Base-by-base conservation (phyloP, 306 rosid genomes). In the Cicer arietinum region DNA sequence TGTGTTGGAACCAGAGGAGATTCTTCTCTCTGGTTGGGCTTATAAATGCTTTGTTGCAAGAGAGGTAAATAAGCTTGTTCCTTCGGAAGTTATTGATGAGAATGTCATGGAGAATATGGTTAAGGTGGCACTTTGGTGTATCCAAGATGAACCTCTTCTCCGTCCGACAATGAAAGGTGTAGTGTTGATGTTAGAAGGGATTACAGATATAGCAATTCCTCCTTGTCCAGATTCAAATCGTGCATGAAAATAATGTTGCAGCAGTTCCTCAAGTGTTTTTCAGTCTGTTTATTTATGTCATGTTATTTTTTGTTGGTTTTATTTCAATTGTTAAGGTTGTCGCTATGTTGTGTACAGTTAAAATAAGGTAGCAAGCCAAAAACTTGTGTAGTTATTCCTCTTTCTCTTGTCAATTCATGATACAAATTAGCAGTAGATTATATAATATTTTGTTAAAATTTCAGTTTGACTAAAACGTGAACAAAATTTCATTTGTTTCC, bases 141-240 rank as follows among this genome's bases (percentile, higher is more conserved):
- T 80, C 69, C 82, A 84, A 76, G 87, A 80, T 51, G 87, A 84
- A 18, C 69, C 87, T 41, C 18, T 39, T 71, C 82, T 79, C 9
- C 68, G 87, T 4, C 87, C 87, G 58, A 57, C 87, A 43, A 84
- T 84, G 82, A 84, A 84, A 69, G 77, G 82, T 43, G 84, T 84
- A 52, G 64, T 80, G 44, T 43, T 80, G 82, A 76, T 84, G 84
- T 73, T 84, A 35, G 79, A 71, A 71, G 84, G 87, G 66, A 18
- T 76, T 52, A 51, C 79, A 0, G 79, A 79, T 14, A 50, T 76
- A 52, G 68, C 84, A 14, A 53, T 80, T 71, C 84, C 87, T 76
- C 87, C 87, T 17, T 76, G 77, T 44, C 87, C 87, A 17, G 17
- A 67, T 51, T 10, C 76, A 10, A 51, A 1, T 64, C 57, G 8